phyloP scores from a whole-genome alignment of 2,329 filamentous ascomycete species.

The Diplocarpon mali region DNA sequence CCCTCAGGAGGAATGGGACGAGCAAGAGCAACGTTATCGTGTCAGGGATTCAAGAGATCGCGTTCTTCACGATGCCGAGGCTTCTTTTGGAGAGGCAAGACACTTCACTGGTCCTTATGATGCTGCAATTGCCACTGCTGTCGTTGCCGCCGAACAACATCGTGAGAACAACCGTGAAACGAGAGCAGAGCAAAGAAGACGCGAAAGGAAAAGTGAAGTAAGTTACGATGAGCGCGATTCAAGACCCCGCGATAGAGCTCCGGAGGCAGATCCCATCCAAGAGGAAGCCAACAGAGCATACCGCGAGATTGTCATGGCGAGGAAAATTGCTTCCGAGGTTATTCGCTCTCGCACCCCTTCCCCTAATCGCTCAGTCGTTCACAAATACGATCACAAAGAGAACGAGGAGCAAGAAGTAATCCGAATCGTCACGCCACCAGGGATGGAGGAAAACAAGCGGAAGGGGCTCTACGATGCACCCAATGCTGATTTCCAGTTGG shows the following conservation, averaged over 20 bases:
- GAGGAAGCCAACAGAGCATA: slow-evolving; percentile 48
- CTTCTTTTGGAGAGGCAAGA: slow-evolving; percentile 35
- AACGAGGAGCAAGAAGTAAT: slow-evolving; percentile 31
- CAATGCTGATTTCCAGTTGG: not conserved
- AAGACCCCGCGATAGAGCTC: slow-evolving; percentile 11
- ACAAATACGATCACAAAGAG: slow-evolving; percentile 35
- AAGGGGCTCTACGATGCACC: slow-evolving; percentile 45
- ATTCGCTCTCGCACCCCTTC: slow-evolving; percentile 41
- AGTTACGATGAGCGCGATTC: slow-evolving; percentile 22
- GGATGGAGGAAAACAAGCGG: slow-evolving; percentile 34
- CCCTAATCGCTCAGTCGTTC: slow-evolving; percentile 41
- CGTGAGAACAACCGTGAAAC: slow-evolving; percentile 22
- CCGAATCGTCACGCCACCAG: slow-evolving; percentile 44
- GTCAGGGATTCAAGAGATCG: slow-evolving; percentile 11
- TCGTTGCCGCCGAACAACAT: slow-evolving; percentile 31
- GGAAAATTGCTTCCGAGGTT: slow-evolving; percentile 41
- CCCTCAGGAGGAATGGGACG: slow-evolving; percentile 5
- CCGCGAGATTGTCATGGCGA: slow-evolving; percentile 42
- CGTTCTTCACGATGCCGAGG: slow-evolving; percentile 32
- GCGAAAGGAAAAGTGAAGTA: slow-evolving; percentile 27
- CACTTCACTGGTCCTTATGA: slow-evolving; percentile 39
- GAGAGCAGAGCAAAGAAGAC: slow-evolving; percentile 27
- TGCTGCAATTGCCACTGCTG: slow-evolving; percentile 35
- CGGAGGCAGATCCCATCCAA: slow-evolving; percentile 35
- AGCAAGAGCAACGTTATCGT: slow-evolving; percentile 10